These are phyloP conservation scores for Xenosphaeropsis pyriputrescens DNA, from an alignment of 2,329 filamentous ascomycete genomes.

Conservation along the genomic window DNA sequence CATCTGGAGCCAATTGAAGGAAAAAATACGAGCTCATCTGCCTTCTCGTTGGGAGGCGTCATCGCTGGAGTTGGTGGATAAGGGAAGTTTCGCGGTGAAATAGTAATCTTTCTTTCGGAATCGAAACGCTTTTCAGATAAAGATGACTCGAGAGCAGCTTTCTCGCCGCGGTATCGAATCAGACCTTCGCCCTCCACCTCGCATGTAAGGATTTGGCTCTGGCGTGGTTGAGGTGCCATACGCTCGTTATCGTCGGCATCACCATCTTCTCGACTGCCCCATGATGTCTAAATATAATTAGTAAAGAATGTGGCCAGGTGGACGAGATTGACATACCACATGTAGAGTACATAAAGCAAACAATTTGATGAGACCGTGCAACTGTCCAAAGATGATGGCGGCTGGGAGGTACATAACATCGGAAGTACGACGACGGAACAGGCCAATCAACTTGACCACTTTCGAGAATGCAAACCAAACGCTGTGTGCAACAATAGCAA, in stretches of 20 bases:
- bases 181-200: slow-evolving; percentile 27
- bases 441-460: slow-evolving; percentile 76
- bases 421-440: slow-evolving; percentile 71
- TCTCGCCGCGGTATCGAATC: slow-evolving; percentile 28
- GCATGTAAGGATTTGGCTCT: slow-evolving; percentile 21
- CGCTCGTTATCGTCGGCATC: slow-evolving; percentile 68
- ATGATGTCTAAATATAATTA: slow-evolving; percentile 55
- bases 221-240: slow-evolving; percentile 17
- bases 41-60: too few species aligned
- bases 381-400: slow-evolving; percentile 85
- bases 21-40: too few species aligned
- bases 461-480: slow-evolving; percentile 80
- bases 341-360: slow-evolving; percentile 73
- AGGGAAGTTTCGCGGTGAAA: too few species aligned
- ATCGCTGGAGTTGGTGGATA: too few species aligned
- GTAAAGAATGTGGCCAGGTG: neutral
- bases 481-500: slow-evolving; percentile 45
- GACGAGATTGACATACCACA: slow-evolving; percentile 44
- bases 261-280: slow-evolving; percentile 86
- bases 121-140: slow-evolving; percentile 1
- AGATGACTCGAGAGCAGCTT: slow-evolving; percentile 3
- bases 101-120: too few species aligned
- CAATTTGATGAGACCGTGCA: slow-evolving; percentile 84
- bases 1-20: too few species aligned
- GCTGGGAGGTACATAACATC: slow-evolving; percentile 70